Percentiles rank a stretch among this genome's conserved stretches.
Conservation (phyloP, 805 yeast species). For the Zygoascus ofunaensis region DNA sequence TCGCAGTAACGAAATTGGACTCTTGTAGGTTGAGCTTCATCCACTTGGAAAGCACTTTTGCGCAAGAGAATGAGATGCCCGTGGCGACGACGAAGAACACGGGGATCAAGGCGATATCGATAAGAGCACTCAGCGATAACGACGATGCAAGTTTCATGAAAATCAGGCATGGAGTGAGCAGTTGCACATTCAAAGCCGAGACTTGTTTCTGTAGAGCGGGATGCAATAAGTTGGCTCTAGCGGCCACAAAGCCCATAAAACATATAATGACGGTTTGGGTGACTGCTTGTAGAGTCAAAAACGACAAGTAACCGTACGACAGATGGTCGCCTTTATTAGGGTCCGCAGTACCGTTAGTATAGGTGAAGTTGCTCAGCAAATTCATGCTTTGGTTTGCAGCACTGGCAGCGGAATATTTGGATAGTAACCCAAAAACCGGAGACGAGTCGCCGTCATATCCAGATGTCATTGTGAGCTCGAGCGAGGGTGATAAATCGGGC, state of each 20-base stretch:
- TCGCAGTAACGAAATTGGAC: conserved; percentile 85
- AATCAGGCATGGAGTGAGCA: conserved; percentile 92
- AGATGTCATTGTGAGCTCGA: background rate
- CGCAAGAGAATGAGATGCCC: conserved; percentile 57
- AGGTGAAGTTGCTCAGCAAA: background rate
- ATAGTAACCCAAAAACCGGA: background rate
- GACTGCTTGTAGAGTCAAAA: conserved; percentile 83
- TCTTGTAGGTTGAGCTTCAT: conserved; percentile 62
- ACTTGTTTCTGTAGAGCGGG: conserved; percentile 69
- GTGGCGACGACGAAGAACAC: conserved; percentile 78
- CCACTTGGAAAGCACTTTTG: conserved; percentile 44
- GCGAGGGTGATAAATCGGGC: background rate
- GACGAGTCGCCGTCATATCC: background rate
- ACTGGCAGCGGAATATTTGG: background rate
- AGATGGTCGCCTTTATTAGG: conserved; percentile 7
- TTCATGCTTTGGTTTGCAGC: background rate
- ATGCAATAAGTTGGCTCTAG: conserved; percentile 59
- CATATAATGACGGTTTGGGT: conserved; percentile 83
- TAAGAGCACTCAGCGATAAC: conserved; percentile 62
- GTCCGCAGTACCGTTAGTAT: background rate
- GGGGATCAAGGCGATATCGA: conserved; percentile 79
- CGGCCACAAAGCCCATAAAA: conserved; percentile 77
- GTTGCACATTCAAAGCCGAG: conserved; percentile 72
- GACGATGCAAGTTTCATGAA: conserved; percentile 67
- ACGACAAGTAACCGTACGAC: conserved; percentile 34